These are phyloP conservation scores for Rosellinia necatrix DNA, from an alignment of 2,329 filamentous ascomycete genomes.

Conservation along the genomic window DNA sequence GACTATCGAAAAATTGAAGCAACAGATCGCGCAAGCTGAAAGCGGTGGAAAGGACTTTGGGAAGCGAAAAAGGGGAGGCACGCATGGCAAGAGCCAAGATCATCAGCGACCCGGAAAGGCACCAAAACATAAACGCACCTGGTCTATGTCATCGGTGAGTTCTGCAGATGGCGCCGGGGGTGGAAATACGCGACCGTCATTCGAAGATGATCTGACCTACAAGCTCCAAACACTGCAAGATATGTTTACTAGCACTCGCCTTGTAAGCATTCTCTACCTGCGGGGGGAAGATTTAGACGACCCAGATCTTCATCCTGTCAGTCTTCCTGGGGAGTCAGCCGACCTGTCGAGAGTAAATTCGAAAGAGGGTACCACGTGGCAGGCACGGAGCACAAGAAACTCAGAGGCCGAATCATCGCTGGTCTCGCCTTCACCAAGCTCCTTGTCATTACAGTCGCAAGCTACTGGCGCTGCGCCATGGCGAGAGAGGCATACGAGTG, in stretches of 20 bases:
- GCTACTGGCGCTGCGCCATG: constrained; percentile 56
- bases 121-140: constrained; percentile 88
- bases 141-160: constrained; percentile 86
- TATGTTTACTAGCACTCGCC: constrained; percentile 85
- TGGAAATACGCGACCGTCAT: constrained; percentile 50
- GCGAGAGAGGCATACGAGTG: constrained; percentile 61
- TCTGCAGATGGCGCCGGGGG: constrained; percentile 55
- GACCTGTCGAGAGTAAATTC: constrained; percentile 61
- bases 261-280: constrained; percentile 77
- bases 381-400: constrained; percentile 56
- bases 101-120: constrained; percentile 76
- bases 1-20: constrained; percentile 92
- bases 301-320: constrained; percentile 77
- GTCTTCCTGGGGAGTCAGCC: constrained; percentile 68
- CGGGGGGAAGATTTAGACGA: constrained; percentile 79
- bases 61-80: constrained; percentile 63
- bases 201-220: constrained; percentile 77
- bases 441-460: constrained; percentile 65
- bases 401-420: constrained; percentile 65
- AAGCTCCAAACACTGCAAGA: constrained; percentile 81
- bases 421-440: constrained; percentile 70
- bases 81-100: constrained; percentile 50
- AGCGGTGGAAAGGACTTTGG: constrained; percentile 69
- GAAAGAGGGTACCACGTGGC: constrained; percentile 56
- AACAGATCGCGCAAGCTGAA: constrained; percentile 83